A percentile compares a stretch with the other conserved stretches of the same genome.
Conservation (phyloP, 192 early-diverging fungal species). For the Entophlyctis luteolus region DNA sequence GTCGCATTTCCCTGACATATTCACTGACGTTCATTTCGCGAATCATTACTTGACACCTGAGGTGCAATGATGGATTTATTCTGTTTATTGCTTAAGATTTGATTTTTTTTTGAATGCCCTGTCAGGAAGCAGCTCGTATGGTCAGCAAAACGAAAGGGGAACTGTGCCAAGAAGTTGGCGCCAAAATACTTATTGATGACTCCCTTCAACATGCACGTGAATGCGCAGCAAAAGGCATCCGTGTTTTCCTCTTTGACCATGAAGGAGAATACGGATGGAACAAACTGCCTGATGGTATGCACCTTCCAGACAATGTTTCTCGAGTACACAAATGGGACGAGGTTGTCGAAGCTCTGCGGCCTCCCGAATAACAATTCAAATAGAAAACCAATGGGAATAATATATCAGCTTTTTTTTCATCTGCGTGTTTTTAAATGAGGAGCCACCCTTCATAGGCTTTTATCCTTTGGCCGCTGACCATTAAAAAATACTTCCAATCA, state of each 20-base stretch:
- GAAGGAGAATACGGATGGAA: conserved; percentile 49
- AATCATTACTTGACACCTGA: conserved; percentile 51
- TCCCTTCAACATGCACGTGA: conserved; percentile 50
- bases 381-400: no score
- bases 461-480: no score
- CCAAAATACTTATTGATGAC: conserved; percentile 56
- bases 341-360: conserved; percentile 24
- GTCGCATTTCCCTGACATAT: conserved; percentile 54
- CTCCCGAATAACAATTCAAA: conserved; percentile 8
- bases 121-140: conserved; percentile 43
- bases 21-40: conserved; percentile 62
- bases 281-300: conserved; percentile 26
- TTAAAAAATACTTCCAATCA: no score
- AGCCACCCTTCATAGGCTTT: no score
- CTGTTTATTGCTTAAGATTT: not conserved
- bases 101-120: not conserved
- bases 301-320: conserved; percentile 43
- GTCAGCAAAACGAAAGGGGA: conserved; percentile 54
- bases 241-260: conserved; percentile 55
- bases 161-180: conserved; percentile 55
- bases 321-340: conserved; percentile 54
- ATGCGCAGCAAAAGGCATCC: conserved; percentile 48
- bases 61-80: not conserved
- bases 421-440: no score
- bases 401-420: no score